Base-by-base conservation (phyloP, 768 basidiomycete genomes). In the Coprinellus micaceus region DNA sequence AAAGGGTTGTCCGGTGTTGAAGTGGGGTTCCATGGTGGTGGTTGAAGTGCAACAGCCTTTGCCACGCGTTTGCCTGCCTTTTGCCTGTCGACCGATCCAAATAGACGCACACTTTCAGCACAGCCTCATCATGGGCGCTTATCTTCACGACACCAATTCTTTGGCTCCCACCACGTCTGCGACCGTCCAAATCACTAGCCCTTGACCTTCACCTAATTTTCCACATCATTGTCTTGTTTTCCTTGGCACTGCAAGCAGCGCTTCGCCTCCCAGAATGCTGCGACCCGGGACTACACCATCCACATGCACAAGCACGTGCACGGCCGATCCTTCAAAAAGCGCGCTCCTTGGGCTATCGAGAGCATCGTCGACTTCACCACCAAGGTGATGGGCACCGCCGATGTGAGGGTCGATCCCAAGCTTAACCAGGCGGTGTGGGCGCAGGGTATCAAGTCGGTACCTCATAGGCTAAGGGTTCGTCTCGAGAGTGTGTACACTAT, bases 241-340 rank as follows among this genome's bases (percentile, higher is more conserved):
- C n/a, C n/a, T n/a, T n/a, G n/a, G n/a, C n/a, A n/a, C 72, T 85
- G 85, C 76, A 96, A 97, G 83, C 85, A 85, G 67, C 94, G 96
- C 75, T 95, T 94, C 58, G 96, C 96, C 54, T 91, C 98, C 71
- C 85, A 91, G 76, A 96, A 98, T 74, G 96, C 98, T 77, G 96
- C 98, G 62, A 91, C 95, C 63, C 88, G 95, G 68, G 96, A 99
- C 74, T 97, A 98, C 88, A 98, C 96, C 68, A 89, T 98, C 81
- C 93, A 97, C 77, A 78, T 98, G 39, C 94, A 97, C 87, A 97
- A 96, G 76, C 87, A 77, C 63, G 92, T 94, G 41, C 91, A 94
- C 74, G 91, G 89, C 64, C 84, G 88, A 58, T 88, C 90, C 41
- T 98, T 97, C 83, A 98, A 98, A 80, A 96, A 96, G 83, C 89